These are phyloP conservation scores for Aphanomyces invadans DNA, from an alignment of 352 stramenopile genomes.

Conservation along the genomic window DNA sequence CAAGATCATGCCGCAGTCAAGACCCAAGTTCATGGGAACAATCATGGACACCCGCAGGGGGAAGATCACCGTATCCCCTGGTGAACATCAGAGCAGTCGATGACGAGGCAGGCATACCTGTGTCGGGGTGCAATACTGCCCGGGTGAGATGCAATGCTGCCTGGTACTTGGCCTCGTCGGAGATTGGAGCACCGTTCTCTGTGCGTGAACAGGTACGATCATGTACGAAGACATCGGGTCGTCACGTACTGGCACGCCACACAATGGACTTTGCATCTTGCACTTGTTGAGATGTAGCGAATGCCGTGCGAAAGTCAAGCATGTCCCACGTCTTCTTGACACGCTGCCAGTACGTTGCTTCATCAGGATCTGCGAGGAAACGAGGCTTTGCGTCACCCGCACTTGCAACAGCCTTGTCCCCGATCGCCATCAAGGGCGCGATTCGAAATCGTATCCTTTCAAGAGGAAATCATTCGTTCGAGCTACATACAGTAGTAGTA, in stretches of 20 bases:
- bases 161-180: constrained; percentile 37
- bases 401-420: constrained; percentile 26
- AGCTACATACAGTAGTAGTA: too few relatives aligned
- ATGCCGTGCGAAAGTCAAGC: constrained; percentile 71
- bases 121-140: constrained; percentile 72
- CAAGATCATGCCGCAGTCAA: constrained; percentile 77
- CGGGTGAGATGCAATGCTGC: constrained; percentile 59
- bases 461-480: too few relatives aligned
- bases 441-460: too few relatives aligned
- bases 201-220: not conserved
- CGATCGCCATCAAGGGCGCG: not conserved
- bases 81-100: not conserved
- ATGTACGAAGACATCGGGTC: not conserved
- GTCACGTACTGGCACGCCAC: constrained; percentile 28
- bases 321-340: constrained; percentile 77
- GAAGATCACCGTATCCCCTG: constrained; percentile 45
- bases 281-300: constrained; percentile 48
- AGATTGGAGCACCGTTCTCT: constrained; percentile 32
- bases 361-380: constrained; percentile 51
- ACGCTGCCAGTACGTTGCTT: constrained; percentile 66
- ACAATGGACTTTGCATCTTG: constrained; percentile 41
- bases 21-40: constrained; percentile 77
- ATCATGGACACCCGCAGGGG: constrained; percentile 80
- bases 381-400: constrained; percentile 37
- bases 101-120: constrained; percentile 24